Percentiles rank a stretch among this genome's conserved stretches.
Conservation (phyloP, 129 eudicot species). For the Chrysanthemum makinoi region DNA sequence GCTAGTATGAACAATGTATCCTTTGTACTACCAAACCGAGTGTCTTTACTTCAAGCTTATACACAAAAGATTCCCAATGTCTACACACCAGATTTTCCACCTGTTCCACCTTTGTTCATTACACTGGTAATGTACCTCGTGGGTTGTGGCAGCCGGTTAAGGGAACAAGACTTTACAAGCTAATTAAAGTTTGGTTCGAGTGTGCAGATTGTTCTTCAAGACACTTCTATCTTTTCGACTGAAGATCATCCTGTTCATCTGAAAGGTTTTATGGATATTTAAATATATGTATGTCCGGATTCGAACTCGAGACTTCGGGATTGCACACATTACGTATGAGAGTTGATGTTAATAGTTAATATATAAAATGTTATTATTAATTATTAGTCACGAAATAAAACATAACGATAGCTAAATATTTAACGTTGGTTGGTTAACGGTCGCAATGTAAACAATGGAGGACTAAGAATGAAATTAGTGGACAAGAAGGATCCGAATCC, state of each 20-base stretch:
- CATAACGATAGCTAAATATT: too few relatives aligned
- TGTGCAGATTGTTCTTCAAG: constrained; percentile 67
- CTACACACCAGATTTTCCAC: constrained; percentile 65
- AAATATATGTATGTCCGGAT: too few relatives aligned
- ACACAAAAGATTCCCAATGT: constrained; percentile 57
- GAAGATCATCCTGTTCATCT: constrained; percentile 67
- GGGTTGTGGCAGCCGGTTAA: constrained; percentile 62
- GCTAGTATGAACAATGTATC: constrained; percentile 86
- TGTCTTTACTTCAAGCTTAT: constrained; percentile 69
- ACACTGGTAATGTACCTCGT: constrained; percentile 71
- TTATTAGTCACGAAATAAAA: too few relatives aligned
- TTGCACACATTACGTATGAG: too few relatives aligned
- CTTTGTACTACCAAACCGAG: constrained; percentile 54
- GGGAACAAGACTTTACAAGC: constrained; percentile 59
- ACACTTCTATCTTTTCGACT: constrained; percentile 46
- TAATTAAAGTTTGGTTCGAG: constrained; percentile 56
- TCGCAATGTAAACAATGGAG: too few relatives aligned
- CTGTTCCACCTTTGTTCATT: constrained; percentile 61
- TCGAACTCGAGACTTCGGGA: too few relatives aligned
- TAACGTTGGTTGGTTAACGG: too few relatives aligned
- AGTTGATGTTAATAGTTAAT: too few relatives aligned
- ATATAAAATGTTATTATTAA: too few relatives aligned
- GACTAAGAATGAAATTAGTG: too few relatives aligned
- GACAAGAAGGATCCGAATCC: too few relatives aligned
- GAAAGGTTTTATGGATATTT: too few relatives aligned